These are phyloP conservation scores for Austroboletus rostrupii DNA, from an alignment of 1,284 basidiomycete genomes.

Conservation along the genomic window DNA sequence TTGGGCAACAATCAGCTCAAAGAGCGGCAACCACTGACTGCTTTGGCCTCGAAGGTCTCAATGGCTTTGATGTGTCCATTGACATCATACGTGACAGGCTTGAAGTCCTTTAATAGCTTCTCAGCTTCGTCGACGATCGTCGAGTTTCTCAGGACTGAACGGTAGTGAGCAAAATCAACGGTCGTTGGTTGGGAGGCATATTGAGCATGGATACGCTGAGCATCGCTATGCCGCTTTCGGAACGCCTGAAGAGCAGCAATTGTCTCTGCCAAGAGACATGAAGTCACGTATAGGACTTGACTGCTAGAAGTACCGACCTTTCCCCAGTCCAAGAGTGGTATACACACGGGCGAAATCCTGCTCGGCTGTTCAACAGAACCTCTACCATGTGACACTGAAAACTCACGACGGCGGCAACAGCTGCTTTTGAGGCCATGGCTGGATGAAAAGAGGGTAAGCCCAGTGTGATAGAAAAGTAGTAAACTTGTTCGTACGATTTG, in stretches of 20 bases:
- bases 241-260: constrained; percentile 88
- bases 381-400: background rate
- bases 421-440: constrained; percentile 79
- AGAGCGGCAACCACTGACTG: constrained; percentile 56
- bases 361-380: constrained; percentile 10
- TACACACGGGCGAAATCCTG: constrained; percentile 94
- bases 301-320: constrained; percentile 54
- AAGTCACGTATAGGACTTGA: constrained; percentile 1
- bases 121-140: constrained; percentile 90
- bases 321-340: constrained; percentile 85
- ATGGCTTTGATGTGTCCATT: constrained; percentile 91
- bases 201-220: constrained; percentile 72
- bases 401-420: constrained; percentile 71
- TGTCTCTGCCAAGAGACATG: constrained; percentile 61
- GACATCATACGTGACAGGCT: constrained; percentile 96
- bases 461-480: constrained; percentile 1
- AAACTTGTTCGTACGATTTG: constrained; percentile 8
- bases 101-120: constrained; percentile 87
- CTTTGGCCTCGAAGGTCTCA: constrained; percentile 95
- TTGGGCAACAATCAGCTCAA: constrained; percentile 1
- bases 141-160: constrained; percentile 88
- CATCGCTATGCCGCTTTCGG: constrained; percentile 92
- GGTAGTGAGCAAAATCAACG: constrained; percentile 90
- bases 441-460: constrained; percentile 6
- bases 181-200: constrained; percentile 75